Conservation (phyloP, 768 basidiomycete species). For the Cystobasidium onofrii region DNA sequence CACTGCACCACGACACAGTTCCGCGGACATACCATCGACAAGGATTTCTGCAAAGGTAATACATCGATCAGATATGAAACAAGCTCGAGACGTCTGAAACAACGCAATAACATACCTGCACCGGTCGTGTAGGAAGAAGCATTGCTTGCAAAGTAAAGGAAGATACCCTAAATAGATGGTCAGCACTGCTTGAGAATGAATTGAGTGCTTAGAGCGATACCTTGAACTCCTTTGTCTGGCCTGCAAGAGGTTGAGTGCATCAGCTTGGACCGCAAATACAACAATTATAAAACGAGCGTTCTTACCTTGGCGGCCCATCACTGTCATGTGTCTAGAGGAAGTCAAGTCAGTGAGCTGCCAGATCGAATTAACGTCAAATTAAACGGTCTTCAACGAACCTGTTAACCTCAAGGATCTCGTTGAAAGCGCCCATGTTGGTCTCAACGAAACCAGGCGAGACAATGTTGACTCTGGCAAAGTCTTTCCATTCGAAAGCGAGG, state of each 20-base stretch:
- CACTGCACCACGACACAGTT: too few species aligned
- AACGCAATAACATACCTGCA: background rate
- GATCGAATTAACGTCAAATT: too few species aligned
- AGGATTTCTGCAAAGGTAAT: background rate
- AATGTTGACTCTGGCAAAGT: slow-evolving; percentile 44
- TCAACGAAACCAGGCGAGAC: slow-evolving; percentile 33
- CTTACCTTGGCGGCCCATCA: slow-evolving; percentile 36
- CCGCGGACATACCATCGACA: slow-evolving; percentile 1
- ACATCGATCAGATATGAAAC: background rate
- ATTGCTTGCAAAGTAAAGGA: slow-evolving; percentile 44
- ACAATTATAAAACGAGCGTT: background rate
- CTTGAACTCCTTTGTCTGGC: slow-evolving; percentile 30
- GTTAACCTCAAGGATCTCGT: background rate
- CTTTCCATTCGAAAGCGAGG: slow-evolving; percentile 46
- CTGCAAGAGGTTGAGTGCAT: background rate
- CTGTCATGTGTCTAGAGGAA: slow-evolving; percentile 7
- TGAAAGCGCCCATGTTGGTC: slow-evolving; percentile 8
- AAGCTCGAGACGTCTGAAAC: background rate
- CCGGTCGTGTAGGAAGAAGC: slow-evolving; percentile 46
- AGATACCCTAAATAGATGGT: slow-evolving; percentile 33
- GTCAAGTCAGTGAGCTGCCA: background rate
- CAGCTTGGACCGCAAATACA: background rate
- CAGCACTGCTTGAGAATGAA: background rate
- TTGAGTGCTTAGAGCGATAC: background rate
- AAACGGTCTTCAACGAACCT: background rate